A percentile compares a stretch with the other conserved stretches of the same genome.
Conservation (phyloP, 1,284 basidiomycete genomes). For the Flammula alnicola region DNA sequence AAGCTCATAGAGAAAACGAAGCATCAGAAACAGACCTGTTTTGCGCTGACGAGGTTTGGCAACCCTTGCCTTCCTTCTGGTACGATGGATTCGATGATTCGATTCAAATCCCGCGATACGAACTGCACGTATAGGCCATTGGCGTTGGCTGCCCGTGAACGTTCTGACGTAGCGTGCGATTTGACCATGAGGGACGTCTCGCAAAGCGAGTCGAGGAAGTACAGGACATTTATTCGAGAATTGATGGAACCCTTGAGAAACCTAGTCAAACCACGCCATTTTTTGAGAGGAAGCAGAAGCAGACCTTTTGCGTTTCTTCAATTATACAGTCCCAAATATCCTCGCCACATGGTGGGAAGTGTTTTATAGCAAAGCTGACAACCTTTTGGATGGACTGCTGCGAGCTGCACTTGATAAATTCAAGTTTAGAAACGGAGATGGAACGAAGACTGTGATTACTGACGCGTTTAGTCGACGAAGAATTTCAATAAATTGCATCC, state of each 20-base stretch:
- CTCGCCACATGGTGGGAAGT: conserved; percentile 82
- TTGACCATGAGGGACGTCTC: conserved; percentile 76
- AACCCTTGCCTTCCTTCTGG: conserved; percentile 82
- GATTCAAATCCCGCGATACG: conserved; percentile 72
- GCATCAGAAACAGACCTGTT: conserved; percentile 59
- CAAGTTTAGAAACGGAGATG: conserved; percentile 16
- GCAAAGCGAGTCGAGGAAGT: conserved; percentile 88
- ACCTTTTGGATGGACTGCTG: conserved; percentile 92
- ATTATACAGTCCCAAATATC: conserved; percentile 95
- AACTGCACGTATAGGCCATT: conserved; percentile 73
- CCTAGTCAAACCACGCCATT: background rate
- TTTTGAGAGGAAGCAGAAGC: background rate
- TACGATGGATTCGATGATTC: conserved; percentile 83
- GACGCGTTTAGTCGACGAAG: conserved; percentile 80
- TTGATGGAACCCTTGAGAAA: conserved; percentile 84
- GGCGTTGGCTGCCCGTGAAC: conserved; percentile 42
- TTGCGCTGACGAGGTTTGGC: conserved; percentile 84
- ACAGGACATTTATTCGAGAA: conserved; percentile 89
- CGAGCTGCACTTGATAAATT: conserved; percentile 56
- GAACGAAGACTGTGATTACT: conserved; percentile 39
- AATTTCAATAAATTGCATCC: conserved; percentile 81
- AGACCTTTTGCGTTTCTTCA: conserved; percentile 81
- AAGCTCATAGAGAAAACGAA: background rate
- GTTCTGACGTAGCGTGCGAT: conserved; percentile 51
- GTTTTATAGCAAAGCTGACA: conserved; percentile 85